Base-by-base conservation (phyloP, 305 asterid genomes). In the Fraxinus latifolia region DNA sequence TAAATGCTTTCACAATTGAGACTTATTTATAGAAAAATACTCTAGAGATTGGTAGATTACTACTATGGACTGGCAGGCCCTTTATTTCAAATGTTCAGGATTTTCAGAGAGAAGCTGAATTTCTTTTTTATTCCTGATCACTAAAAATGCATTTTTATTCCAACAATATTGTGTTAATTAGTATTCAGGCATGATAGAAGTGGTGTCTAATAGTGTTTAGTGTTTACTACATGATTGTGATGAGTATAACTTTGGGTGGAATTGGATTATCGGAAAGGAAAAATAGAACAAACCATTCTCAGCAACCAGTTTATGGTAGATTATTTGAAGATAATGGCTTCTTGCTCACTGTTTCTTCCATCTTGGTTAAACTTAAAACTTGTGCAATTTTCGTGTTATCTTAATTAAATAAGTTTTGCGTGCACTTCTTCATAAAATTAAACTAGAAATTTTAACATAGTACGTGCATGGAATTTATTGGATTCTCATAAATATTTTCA, bases 211-310 rank as follows among this genome's bases (percentile, higher is more conserved):
- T 29, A 29, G 0, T 29, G n/a, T n/a, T n/a, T 75, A 42, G 65
- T 21, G 2, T 44, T 29, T 2, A 14, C 67, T 9, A 4, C n/a
- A 44, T 23, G 25, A 44, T 76, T 76, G 21, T 39, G 33, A 44
- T 25, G 31, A 12, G 36, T 12, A 75, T 25, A 19, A 37, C 33
- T 77, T 37, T 82, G 36, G 60, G 60, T 33, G 76, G 79, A 67
- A 6, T 27, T 83, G 50, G 31, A 70, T 77, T 76, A 65, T 74
- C 71, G 33, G 71, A 65, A 79, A 77, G 37, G 62, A 74, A 53
- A n/a, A 9, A 27, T 3, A 11, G 39, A 29, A 29, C 19, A 29
- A 65, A 25, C 67, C 42, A 25, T 78, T 71, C 78, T 78, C 39
- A 17, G 32, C n/a, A 17, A 75, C 60, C 60, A 37, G 37, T 81